A percentile compares a stretch with the other conserved stretches of the same genome.
phyloP scores from a whole-genome alignment of 768 basidiomycete genomes.

The Tubosaeta brunneosetosa region DNA sequence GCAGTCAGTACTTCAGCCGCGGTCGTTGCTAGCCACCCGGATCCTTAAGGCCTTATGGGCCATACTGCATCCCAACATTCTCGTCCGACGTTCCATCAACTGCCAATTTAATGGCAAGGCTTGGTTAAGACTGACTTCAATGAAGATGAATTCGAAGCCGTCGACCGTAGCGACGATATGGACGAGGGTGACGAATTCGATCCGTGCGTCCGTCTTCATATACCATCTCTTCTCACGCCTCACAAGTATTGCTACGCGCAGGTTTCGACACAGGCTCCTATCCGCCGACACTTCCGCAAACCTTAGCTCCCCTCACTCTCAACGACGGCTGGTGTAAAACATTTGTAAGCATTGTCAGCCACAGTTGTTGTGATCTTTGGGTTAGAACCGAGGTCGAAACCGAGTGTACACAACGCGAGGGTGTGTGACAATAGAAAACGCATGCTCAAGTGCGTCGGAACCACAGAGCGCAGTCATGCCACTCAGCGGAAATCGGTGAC shows the following conservation, averaged over 20 bases:
- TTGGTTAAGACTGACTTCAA: too few species aligned
- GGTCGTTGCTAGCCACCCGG: too few species aligned
- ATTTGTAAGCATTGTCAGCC: too few species aligned
- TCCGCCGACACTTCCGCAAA: too few species aligned
- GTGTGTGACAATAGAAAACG: slow-evolving; percentile 19
- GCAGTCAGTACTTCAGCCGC: too few species aligned
- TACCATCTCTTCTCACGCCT: not conserved
- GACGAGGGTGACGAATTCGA: slow-evolving; percentile 76
- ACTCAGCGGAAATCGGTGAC: slow-evolving; percentile 38
- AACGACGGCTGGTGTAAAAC: too few species aligned
- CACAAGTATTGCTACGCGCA: slow-evolving; percentile 38
- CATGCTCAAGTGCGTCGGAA: slow-evolving; percentile 37
- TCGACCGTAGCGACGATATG: slow-evolving; percentile 45
- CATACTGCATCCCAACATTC: too few species aligned
- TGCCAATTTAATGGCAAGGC: too few species aligned
- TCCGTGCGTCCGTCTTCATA: slow-evolving; percentile 51
- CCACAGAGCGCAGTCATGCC: slow-evolving; percentile 42
- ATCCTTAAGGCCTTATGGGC: too few species aligned
- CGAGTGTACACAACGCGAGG: slow-evolving; percentile 40
- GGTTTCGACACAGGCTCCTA: slow-evolving; percentile 60
- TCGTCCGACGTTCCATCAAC: too few species aligned
- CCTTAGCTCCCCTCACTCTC: too few species aligned
- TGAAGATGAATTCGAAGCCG: slow-evolving; percentile 46
- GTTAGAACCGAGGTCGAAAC: slow-evolving; percentile 27
- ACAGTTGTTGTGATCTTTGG: too few species aligned